These are phyloP conservation scores for Plasmodium cynomolgi DNA, from an alignment of 169 alveolate genomes.

Conservation along the genomic window DNA sequence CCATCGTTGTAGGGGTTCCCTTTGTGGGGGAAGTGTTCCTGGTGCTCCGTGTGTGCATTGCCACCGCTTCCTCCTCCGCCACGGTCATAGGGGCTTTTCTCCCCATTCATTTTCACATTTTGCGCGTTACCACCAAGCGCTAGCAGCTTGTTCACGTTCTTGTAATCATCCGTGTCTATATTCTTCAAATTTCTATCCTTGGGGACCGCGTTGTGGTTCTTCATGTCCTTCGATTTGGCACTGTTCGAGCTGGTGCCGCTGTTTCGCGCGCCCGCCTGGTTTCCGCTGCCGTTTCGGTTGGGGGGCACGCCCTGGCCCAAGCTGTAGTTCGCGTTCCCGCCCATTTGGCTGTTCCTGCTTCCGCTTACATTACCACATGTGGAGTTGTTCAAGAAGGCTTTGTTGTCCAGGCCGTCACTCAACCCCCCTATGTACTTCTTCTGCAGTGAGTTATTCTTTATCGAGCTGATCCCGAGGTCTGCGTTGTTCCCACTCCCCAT, in stretches of 20 bases:
- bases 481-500: not conserved
- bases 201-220: not conserved
- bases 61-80: not conserved
- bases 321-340: not conserved
- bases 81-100: not conserved
- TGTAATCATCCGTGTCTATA: not conserved
- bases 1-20: conserved; percentile 7
- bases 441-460: conserved; percentile 1
- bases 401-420: not conserved
- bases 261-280: not conserved
- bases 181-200: not conserved
- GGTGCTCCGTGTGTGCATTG: not conserved
- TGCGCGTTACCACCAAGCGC: not conserved
- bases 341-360: not conserved
- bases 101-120: not conserved
- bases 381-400: not conserved
- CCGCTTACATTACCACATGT: not conserved
- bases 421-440: not conserved
- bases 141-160: not conserved
- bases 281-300: not conserved
- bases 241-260: not conserved
- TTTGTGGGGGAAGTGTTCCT: conserved; percentile 3
- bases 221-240: not conserved
- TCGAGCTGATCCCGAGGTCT: not conserved
- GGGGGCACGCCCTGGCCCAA: not conserved